These are phyloP conservation scores for Aureobasidium sp. DNA, from an alignment of 2,329 filamentous ascomycete species.

Conservation along the genomic window DNA sequence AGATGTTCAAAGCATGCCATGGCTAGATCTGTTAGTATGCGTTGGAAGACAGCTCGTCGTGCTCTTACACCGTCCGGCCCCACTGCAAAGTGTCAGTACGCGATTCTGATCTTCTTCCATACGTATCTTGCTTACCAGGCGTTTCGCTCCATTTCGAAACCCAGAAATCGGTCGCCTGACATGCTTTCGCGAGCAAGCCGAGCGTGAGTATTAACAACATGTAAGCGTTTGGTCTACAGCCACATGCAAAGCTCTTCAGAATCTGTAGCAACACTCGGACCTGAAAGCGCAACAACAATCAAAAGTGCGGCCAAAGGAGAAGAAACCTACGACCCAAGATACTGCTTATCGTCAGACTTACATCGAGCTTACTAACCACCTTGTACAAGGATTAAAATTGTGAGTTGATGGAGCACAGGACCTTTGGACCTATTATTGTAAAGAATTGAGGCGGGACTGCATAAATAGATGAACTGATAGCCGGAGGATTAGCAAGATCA, in stretches of 20 bases:
- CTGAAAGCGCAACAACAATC: background rate
- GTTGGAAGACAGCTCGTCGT: background rate
- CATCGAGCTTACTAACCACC: background rate
- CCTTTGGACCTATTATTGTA: background rate
- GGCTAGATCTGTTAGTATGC: background rate
- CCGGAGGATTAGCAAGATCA: background rate
- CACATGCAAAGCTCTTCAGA: no score
- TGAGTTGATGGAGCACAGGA: background rate
- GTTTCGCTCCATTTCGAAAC: slow-evolving; percentile 1
- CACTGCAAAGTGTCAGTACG: background rate
- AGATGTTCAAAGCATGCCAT: slow-evolving; percentile 1
- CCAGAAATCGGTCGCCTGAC: background rate
- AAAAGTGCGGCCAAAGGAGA: background rate
- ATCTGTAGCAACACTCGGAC: background rate
- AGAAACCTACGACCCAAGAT: background rate
- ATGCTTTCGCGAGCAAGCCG: background rate
- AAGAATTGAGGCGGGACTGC: background rate
- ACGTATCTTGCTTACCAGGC: background rate
- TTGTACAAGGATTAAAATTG: background rate
- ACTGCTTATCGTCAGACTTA: background rate
- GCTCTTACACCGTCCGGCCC: background rate
- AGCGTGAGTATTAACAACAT: background rate
- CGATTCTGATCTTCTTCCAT: no score
- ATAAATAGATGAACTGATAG: background rate
- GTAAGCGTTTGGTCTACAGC: background rate